Conservation (phyloP, 768 basidiomycete genomes). For the Mycena vulgaris region DNA sequence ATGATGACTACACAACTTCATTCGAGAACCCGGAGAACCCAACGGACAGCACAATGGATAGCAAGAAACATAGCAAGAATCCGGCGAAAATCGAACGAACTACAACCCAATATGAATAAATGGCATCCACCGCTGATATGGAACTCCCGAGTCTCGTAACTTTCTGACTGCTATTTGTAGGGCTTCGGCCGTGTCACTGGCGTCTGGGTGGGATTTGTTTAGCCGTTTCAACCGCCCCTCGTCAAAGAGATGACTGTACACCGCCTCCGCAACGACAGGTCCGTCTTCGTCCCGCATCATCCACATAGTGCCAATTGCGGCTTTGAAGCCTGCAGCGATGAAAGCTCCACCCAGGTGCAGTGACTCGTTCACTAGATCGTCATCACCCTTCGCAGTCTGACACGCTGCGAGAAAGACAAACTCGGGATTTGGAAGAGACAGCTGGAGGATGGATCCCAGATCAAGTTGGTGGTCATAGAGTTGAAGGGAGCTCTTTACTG, state of each 20-base stretch:
- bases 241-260: constrained; percentile 47
- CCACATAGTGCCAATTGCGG: constrained; percentile 62
- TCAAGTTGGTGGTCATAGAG: constrained; percentile 42
- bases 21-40: too few relatives aligned
- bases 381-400: constrained; percentile 56
- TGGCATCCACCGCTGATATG: constrained; percentile 3
- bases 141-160: not conserved
- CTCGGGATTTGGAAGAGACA: constrained; percentile 42
- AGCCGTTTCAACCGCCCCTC: not conserved
- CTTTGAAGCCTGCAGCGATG: constrained; percentile 50
- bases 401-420: constrained; percentile 65
- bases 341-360: constrained; percentile 61
- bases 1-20: too few relatives aligned
- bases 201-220: not conserved
- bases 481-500: constrained; percentile 42
- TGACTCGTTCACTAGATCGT: constrained; percentile 41
- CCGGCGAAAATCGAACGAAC: not conserved
- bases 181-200: not conserved
- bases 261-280: constrained; percentile 47
- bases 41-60: too few relatives aligned
- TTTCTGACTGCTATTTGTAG: not conserved
- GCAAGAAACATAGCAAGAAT: too few relatives aligned
- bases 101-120: not conserved
- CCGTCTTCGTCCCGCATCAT: constrained; percentile 55
- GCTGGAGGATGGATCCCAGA: constrained; percentile 41